phyloP scores from a whole-genome alignment of 1,139 yeast species.

The Candida anutae region DNA sequence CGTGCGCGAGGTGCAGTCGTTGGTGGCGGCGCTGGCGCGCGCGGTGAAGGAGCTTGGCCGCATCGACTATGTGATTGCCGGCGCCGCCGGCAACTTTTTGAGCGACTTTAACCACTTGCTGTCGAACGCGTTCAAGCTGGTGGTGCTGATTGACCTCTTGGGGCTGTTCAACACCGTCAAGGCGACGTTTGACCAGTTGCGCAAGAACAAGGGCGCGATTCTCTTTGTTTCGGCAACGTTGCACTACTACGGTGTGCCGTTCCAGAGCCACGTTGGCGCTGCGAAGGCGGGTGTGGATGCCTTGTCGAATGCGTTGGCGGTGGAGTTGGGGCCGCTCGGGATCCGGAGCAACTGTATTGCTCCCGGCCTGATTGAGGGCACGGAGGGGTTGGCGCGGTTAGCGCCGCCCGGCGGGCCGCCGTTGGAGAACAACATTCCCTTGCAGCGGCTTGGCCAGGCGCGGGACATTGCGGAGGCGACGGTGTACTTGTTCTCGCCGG shows the following conservation, averaged over 20 bases:
- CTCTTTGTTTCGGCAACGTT: conserved; percentile 79
- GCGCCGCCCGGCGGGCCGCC: conserved; percentile 30
- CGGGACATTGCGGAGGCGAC: conserved; percentile 86
- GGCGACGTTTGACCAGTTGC: conserved; percentile 63
- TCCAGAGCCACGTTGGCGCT: conserved; percentile 82
- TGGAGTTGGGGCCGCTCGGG: conserved; percentile 85
- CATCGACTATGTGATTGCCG: conserved; percentile 82
- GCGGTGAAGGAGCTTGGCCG: conserved; percentile 63
- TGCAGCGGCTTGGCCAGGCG: conserved; percentile 70
- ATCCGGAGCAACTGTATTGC: conserved; percentile 76
- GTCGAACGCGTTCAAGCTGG: conserved; percentile 80
- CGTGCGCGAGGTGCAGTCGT: conserved; percentile 57
- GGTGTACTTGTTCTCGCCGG: conserved; percentile 73
- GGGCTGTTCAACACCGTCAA: conserved; percentile 86
- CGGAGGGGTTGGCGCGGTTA: conserved; percentile 71
- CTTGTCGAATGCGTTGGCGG: conserved; percentile 70
- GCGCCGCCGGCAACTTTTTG: conserved; percentile 92
- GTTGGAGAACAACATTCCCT: conserved; percentile 47
- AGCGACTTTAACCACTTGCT: conserved; percentile 73
- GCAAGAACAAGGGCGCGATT: conserved; percentile 60
- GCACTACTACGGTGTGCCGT: conserved; percentile 81
- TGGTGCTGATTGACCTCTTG: conserved; percentile 71
- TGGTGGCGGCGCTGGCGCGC: conserved; percentile 52
- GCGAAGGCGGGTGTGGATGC: conserved; percentile 95
- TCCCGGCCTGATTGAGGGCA: conserved; percentile 77